Percentiles rank a stretch among this genome's conserved stretches.
phyloP scores from a whole-genome alignment of 805 yeast genomes.

The Wickerhamiella cacticola region DNA sequence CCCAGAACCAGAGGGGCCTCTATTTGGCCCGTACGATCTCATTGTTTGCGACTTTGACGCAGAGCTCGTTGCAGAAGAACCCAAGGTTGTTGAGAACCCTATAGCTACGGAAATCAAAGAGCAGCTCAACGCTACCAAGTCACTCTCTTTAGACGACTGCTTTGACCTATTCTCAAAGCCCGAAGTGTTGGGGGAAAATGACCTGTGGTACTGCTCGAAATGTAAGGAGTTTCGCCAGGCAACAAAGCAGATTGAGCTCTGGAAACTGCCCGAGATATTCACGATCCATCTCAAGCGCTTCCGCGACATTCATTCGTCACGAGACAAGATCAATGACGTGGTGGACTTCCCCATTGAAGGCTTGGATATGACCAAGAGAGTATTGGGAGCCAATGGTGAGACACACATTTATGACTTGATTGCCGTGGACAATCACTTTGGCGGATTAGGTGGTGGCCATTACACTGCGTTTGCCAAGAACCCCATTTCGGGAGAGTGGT shows the following conservation, averaged over 20 bases:
- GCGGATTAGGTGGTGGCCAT: constrained; percentile 96
- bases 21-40: constrained; percentile 11
- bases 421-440: constrained; percentile 92
- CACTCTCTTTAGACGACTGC: constrained; percentile 59
- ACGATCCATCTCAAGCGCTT: constrained; percentile 85
- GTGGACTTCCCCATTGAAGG: constrained; percentile 83
- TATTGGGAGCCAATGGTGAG: constrained; percentile 29
- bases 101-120: constrained; percentile 11
- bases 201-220: constrained; percentile 84
- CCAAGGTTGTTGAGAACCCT: constrained; percentile 16
- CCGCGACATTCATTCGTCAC: constrained; percentile 67
- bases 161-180: constrained; percentile 60
- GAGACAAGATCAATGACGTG: constrained; percentile 77
- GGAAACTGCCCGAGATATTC: constrained; percentile 88
- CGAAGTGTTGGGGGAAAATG: constrained; percentile 77
- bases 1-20: neutral
- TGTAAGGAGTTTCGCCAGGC: constrained; percentile 88
- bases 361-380: constrained; percentile 55
- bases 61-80: neutral
- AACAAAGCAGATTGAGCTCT: constrained; percentile 75
- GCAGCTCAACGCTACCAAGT: constrained; percentile 26
- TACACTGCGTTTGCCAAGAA: constrained; percentile 85
- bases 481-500: constrained; percentile 68
- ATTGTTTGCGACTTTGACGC: constrained; percentile 16
- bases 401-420: constrained; percentile 60